Base-by-base conservation (phyloP, 176 grass and related monocot species). In the Hyparrhenia diplandra region DNA sequence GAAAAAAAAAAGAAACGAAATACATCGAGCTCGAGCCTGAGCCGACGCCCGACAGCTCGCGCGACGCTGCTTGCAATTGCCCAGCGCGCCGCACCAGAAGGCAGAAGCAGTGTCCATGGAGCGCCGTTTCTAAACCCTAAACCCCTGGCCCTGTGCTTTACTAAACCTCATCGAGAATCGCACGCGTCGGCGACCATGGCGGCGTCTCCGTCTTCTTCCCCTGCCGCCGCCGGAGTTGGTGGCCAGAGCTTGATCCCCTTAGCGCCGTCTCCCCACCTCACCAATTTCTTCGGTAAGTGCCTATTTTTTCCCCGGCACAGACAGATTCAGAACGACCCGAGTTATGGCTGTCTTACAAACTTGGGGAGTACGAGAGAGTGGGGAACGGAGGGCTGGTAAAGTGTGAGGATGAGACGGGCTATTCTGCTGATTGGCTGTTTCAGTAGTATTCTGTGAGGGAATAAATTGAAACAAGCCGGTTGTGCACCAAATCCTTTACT, bases 201-300 rank as follows among this genome's bases (percentile, higher is more conserved):
- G 73, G 67, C 79, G 78, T 82, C 88, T 41, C 34, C 76, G 31
- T 60, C 82, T 64, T 51, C 81, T 37, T 2, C 23, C 13, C 23
- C 21, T 32, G 17, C 46, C 9, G 65, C 73, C 57, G 28, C 67
- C 6, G 79, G 83, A 64, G 73, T 31, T 2, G 34, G 58, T 31
- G 20, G 10, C 52, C 75, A 31, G 61, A 80, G 41, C 40, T 25
- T 27, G 1, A 18, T 20, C 34, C 21, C 69, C 11, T 78, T 29
- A 29, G 36, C 32, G 41, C 41, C 41, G 10, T 70, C 75, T 82
- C 87, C 78, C 37, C 25, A 77, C 29, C n/a, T 89, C 80, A 14
- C 52, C 64, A 64, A 80, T 52, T 87, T 87, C 75, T 83, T 83
- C 63, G 62, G 88, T 76, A 69, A 78, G 69, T 29, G 41, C 23